Evolutionary conservation across 495 filamentous ascomycete genomes (phyloP).

Genomic region (Aspergillus asperescens): DNA sequence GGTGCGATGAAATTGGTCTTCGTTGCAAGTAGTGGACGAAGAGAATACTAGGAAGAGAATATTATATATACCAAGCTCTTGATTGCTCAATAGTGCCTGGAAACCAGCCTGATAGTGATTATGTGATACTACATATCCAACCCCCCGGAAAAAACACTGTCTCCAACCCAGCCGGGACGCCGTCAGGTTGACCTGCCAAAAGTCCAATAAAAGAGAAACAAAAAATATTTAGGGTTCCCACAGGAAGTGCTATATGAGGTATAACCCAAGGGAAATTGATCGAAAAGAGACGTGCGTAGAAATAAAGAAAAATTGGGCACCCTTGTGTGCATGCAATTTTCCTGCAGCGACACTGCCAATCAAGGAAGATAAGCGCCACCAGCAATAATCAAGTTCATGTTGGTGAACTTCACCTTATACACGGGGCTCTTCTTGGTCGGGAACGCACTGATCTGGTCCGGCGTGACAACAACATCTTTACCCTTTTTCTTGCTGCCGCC

Average conservation of each 20-base stretch:
- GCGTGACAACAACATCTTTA: constrained; percentile 83
- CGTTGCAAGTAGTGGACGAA: not conserved
- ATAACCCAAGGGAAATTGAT: not conserved
- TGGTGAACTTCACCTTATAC: constrained; percentile 86
- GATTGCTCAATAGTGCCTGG: too few relatives aligned
- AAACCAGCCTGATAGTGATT: not conserved
- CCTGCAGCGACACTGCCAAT: constrained; percentile 7
- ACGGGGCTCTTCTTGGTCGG: constrained; percentile 94
- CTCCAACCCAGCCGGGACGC: constrained; percentile 12
- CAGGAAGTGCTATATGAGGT: not conserved
- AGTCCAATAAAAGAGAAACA: not conserved
- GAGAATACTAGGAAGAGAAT: not conserved
- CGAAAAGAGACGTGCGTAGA: not conserved
- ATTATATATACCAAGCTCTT: not conserved
- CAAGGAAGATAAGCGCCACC: constrained; percentile 76
- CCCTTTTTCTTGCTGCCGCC: constrained; percentile 66
- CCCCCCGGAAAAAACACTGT: not conserved
- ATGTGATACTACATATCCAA: constrained; percentile 5
- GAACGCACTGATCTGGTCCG: constrained; percentile 89
- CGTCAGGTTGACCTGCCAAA: constrained; percentile 1
- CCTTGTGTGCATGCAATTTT: not conserved
- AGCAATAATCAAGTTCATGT: constrained; percentile 86
- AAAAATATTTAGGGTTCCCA: not conserved
- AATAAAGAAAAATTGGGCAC: not conserved
- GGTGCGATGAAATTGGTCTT: not conserved